Base-by-base conservation (phyloP, 345 rosid species). In the Salix dunnii region DNA sequence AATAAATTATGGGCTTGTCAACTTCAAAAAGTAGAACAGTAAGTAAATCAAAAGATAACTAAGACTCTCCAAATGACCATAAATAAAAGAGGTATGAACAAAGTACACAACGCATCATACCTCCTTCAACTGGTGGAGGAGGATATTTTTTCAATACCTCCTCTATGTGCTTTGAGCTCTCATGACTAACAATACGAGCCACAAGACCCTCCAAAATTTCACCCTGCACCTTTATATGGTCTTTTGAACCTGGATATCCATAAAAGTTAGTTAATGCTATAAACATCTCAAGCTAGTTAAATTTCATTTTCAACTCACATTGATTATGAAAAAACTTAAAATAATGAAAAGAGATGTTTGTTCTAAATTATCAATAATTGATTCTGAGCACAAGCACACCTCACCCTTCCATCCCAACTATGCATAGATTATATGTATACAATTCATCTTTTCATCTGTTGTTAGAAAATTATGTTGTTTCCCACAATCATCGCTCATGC, bases 181-280 rank as follows among this genome's bases (percentile, higher is more conserved):
- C 90, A 82, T 81, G 90, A 83, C 91, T 87, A 43, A 93, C 97
- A 58, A 93, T 83, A 77, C 98, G 99, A 68, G 98, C 99, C 77
- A 95, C 99, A n/a, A 95, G 94, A 73, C 99, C 99, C 89, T 95
- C 99, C 64, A 93, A 79, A 76, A 95, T 95, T 87, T 95, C 98
- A 78, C 99, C 99, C 73, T 96, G 99, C 63, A 86, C 93, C 82
- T 85, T 75, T 76, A 81, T 82, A 85, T 96, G 99, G 83, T 93
- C 94, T 76, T 87, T 90, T 28, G 98, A 91, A 82, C 88, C 99
- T 96, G 88, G 78, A 75, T 49, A 55, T 38, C 66, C 67, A 68
- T 25, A 62, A 58, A 30, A 49, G 23, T 12, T 40, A 25, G 49
- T 71, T 58, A 36, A 4, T 33, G 35, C 36, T 4, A 21, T 62